phyloP scores from a whole-genome alignment of 257 asterid species.

The Craterostigma plantagineum region DNA sequence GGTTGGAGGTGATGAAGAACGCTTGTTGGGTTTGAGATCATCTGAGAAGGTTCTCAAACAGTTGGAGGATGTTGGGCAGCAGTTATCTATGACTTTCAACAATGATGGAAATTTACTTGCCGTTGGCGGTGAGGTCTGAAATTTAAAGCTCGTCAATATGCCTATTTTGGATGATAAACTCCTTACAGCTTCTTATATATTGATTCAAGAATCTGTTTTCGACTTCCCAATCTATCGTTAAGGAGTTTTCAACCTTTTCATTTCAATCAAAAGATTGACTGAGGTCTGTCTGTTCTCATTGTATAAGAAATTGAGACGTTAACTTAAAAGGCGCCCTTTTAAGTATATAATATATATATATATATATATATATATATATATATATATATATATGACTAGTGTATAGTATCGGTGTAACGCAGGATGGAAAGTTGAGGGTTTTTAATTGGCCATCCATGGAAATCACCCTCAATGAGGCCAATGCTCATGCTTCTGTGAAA shows the following conservation, averaged over 20 bases:
- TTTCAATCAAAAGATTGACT: too few relatives aligned
- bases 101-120: constrained; percentile 75
- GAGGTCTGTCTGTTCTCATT: too few relatives aligned
- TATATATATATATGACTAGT: too few relatives aligned
- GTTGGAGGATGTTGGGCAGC: constrained; percentile 79
- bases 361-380: too few relatives aligned
- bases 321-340: too few relatives aligned
- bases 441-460: constrained; percentile 90
- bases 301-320: too few relatives aligned
- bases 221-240: background rate
- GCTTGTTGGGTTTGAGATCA: constrained; percentile 29
- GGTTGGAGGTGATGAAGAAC: constrained; percentile 13
- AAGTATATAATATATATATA: too few relatives aligned
- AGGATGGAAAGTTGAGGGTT: constrained; percentile 92
- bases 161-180: background rate
- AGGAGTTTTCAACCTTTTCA: too few relatives aligned
- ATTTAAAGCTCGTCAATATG: constrained; percentile 4
- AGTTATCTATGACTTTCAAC: constrained; percentile 55
- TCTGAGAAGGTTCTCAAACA: constrained; percentile 46
- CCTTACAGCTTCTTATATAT: background rate
- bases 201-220: background rate
- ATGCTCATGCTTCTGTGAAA: constrained; percentile 64
- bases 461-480: constrained; percentile 35
- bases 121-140: constrained; percentile 80
- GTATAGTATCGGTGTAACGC: constrained; percentile 27